Evolutionary conservation across 2,329 filamentous ascomycete genomes (phyloP), one percentile per base, ranked within the genome.

Genomic region (Colletotrichum sp.): DNA sequence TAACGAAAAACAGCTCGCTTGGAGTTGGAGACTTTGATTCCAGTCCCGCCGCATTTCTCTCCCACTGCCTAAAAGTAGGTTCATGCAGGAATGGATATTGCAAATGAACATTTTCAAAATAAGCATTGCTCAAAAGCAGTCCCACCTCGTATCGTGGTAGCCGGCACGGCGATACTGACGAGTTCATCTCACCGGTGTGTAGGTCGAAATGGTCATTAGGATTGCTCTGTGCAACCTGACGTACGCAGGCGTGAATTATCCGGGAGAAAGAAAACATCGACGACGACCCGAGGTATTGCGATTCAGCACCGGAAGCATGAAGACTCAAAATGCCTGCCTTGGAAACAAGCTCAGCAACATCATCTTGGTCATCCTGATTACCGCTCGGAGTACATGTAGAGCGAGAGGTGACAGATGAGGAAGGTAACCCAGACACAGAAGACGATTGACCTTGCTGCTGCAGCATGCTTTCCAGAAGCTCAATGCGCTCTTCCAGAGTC

Each of bases 11-110:
- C 8, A 69, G 13, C 27, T 64, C 36, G 6, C 5, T 64, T 12
- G 61, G 61, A 8, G 15, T 47, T 9, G 61, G 8, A 55, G 21
- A 8, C 58, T 36, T 12, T 55, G 29, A 29, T 27, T 51, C 12
- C 65, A 59, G 21, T 31, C 63, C 7, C 76, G 47, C n/a, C 78
- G 76, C 31, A 6, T 77, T 65, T 27, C 77, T 73, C 63, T 84
- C 82, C 80, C 80, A 82, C 2, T 27, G 7, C 11, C 73, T 70
- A 57, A 83, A 83, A 0, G 81, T 84, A 8, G 79, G 79, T 18
- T 78, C 76, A 70, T 84, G 83, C 9, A 84, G 71, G 66, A 84
- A 84, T 0, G 82, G 82, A 66, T 83, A 84, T 65, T 84, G 83
- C 1, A 80, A 75, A 63, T 84, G 83, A 13, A 84, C 81, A 34